These are phyloP conservation scores for Pichia nakasei DNA, from an alignment of 805 yeast genomes.

Conservation along the genomic window DNA sequence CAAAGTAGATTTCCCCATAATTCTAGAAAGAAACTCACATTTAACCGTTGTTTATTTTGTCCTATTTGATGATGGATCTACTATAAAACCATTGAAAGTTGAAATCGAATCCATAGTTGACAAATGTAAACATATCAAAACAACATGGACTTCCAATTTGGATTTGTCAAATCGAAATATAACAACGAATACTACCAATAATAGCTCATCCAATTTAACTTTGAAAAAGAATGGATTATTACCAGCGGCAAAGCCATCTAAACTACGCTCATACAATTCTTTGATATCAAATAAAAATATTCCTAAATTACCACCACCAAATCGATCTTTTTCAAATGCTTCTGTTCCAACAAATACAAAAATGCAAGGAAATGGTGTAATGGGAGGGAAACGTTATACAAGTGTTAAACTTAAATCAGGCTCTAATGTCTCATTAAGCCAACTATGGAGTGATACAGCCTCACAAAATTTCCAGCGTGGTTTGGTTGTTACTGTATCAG, in stretches of 20 bases:
- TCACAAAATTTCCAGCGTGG: conserved; percentile 11
- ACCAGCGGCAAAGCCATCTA: conserved; percentile 15
- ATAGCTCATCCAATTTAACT: not conserved
- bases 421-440: conserved; percentile 15
- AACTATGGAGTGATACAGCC: conserved; percentile 9
- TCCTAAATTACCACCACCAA: conserved; percentile 5
- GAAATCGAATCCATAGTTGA: conserved; percentile 17
- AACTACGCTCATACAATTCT: conserved; percentile 9
- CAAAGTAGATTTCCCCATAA: conserved; percentile 24
- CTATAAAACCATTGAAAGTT: conserved; percentile 21
- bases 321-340: not conserved
- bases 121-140: conserved; percentile 16
- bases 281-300: conserved; percentile 18
- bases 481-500: conserved; percentile 42
- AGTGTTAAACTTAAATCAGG: conserved; percentile 14
- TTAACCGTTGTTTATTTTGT: conserved; percentile 22
- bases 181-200: conserved; percentile 2
- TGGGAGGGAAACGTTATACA: conserved; percentile 9
- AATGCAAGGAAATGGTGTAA: not conserved
- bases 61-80: conserved; percentile 19
- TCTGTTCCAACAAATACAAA: not conserved
- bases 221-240: not conserved
- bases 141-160: conserved; percentile 32
- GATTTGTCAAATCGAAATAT: conserved; percentile 17
- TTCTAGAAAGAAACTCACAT: conserved; percentile 11